phyloP scores from a whole-genome alignment of 306 rosid species.

The Rosa multiflora region DNA sequence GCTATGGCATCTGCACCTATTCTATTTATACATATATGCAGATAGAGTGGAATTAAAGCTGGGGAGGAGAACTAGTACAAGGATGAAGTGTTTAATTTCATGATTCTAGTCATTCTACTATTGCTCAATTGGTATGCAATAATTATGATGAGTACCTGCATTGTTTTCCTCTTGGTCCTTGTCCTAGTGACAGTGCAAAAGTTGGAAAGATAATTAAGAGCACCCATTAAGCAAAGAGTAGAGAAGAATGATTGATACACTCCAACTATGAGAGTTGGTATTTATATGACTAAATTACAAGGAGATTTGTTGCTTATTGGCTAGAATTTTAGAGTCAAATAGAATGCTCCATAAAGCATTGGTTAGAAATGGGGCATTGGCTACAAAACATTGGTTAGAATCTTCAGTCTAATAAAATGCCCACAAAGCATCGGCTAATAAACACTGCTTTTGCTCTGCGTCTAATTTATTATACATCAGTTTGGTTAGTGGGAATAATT shows the following conservation, averaged over 20 bases:
- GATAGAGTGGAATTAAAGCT: neutral
- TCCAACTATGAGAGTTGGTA: neutral
- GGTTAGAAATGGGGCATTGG: neutral
- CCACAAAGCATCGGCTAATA: neutral
- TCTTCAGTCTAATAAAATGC: neutral
- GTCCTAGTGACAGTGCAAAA: constrained; percentile 57
- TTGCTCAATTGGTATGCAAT: neutral
- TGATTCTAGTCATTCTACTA: too few relatives aligned
- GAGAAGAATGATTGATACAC: too few relatives aligned
- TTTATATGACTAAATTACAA: neutral
- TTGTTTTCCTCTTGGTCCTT: constrained; percentile 64
- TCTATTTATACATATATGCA: neutral
- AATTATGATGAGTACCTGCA: constrained; percentile 61
- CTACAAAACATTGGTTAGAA: neutral
- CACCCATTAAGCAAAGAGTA: constrained; percentile 52
- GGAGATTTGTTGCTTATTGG: neutral
- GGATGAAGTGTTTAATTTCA: too few relatives aligned
- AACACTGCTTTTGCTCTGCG: too few relatives aligned
- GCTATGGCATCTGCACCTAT: neutral
- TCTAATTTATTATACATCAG: too few relatives aligned
- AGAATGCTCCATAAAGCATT: neutral
- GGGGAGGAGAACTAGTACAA: too few relatives aligned
- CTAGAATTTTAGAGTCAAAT: neutral
- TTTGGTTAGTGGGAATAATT: neutral
- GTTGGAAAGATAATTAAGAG: constrained; percentile 69